phyloP scores from a whole-genome alignment of 495 filamentous ascomycete species.

The Cercophora sp. region DNA sequence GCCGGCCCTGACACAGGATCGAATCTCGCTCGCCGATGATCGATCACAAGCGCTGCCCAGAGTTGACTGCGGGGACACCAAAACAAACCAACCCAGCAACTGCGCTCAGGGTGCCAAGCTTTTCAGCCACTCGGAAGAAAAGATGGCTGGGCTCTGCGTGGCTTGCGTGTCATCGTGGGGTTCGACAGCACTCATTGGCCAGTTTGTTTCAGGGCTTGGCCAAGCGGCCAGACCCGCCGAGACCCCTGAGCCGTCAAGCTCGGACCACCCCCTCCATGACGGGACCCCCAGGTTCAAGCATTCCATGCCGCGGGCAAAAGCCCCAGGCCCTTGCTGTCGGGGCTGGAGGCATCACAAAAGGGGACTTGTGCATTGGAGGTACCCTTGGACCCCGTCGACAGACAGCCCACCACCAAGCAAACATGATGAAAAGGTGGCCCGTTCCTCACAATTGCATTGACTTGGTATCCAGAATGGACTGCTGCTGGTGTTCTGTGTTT shows the following conservation, averaged over 20 bases:
- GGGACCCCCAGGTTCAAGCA: too few relatives aligned
- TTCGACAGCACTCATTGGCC: not conserved
- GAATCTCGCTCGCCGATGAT: not conserved
- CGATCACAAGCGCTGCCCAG: not conserved
- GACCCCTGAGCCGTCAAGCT: too few relatives aligned
- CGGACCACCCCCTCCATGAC: too few relatives aligned
- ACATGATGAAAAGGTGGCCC: not conserved
- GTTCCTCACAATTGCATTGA: not conserved
- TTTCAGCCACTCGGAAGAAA: not conserved
- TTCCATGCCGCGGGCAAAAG: too few relatives aligned
- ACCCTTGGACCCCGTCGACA: too few relatives aligned
- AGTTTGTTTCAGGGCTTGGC: not conserved
- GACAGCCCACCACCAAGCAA: too few relatives aligned
- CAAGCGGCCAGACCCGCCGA: not conserved
- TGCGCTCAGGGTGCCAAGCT: not conserved
- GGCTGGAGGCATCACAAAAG: too few relatives aligned
- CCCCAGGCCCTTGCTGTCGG: too few relatives aligned
- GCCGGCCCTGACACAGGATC: too few relatives aligned
- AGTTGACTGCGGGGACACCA: constrained; percentile 8
- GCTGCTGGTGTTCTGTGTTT: not conserved
- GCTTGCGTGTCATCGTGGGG: constrained; percentile 4
- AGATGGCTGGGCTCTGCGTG: not conserved
- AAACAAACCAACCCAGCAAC: constrained; percentile 23
- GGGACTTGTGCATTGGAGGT: too few relatives aligned
- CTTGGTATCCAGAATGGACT: not conserved